Conservation (phyloP, 2,329 filamentous ascomycete genomes). For the Ascocoryne sarcoides region DNA sequence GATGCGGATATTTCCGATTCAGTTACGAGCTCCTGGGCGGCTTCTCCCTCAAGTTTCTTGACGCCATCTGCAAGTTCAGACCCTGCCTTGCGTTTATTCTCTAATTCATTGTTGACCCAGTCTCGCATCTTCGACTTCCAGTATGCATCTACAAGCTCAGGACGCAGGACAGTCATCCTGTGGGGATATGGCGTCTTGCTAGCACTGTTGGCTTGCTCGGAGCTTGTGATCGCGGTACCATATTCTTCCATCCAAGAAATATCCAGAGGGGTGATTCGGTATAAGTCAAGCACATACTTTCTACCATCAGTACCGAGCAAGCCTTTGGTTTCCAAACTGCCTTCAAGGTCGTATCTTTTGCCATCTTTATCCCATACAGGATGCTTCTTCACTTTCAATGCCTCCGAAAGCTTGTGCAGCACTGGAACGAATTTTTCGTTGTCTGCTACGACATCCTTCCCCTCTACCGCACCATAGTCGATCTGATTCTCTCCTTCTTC, state of each 20-base stretch:
- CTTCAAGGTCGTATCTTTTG: constrained; percentile 82
- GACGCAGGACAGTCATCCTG: constrained; percentile 87
- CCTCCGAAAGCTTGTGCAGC: constrained; percentile 86
- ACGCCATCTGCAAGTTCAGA: constrained; percentile 24
- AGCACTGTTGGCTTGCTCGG: constrained; percentile 26
- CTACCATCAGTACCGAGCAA: constrained; percentile 92
- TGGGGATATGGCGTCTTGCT: constrained; percentile 61
- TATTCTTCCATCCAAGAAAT: constrained; percentile 82
- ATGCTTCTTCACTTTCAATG: constrained; percentile 87
- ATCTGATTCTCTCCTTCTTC: constrained; percentile 98
- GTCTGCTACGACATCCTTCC: constrained; percentile 87
- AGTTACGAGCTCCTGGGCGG: constrained; percentile 21
- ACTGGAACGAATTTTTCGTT: constrained; percentile 76
- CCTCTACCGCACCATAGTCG: constrained; percentile 95
- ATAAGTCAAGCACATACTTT: constrained; percentile 95
- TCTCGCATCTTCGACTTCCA: constrained; percentile 79
- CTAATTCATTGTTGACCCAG: constrained; percentile 74
- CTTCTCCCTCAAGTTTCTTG: constrained; percentile 27
- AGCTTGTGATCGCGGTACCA: constrained; percentile 35
- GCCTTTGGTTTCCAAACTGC: constrained; percentile 95
- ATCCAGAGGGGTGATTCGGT: constrained; percentile 88
- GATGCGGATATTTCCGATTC: constrained; percentile 24
- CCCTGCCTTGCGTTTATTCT: constrained; percentile 44
- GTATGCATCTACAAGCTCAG: constrained; percentile 82
- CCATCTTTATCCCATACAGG: constrained; percentile 96